These are phyloP conservation scores for Hymenoscyphus scutula DNA, from an alignment of 2,329 filamentous ascomycete genomes.

Conservation along the genomic window DNA sequence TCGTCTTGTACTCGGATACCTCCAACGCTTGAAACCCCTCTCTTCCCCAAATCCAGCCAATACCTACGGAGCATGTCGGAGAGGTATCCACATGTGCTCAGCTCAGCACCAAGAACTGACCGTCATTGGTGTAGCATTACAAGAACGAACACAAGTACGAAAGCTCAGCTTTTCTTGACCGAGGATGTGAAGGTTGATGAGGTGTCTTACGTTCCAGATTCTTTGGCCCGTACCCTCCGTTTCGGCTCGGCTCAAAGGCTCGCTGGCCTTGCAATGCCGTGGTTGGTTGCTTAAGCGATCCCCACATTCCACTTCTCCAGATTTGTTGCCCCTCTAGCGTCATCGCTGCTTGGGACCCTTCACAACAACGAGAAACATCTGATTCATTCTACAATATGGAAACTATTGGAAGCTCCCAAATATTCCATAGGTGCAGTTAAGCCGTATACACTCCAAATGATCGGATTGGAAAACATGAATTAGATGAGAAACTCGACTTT, in stretches of 20 bases:
- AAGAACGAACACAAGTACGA: neutral
- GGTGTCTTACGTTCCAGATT: conserved; percentile 1
- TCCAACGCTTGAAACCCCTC: neutral
- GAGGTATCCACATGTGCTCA: neutral
- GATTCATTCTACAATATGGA: too few species aligned
- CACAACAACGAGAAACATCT: neutral
- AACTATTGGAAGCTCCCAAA: too few species aligned
- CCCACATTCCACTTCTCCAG: conserved; percentile 11
- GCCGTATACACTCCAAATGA: neutral
- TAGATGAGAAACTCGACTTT: neutral
- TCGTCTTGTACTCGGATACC: neutral
- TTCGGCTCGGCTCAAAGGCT: conserved; percentile 15
- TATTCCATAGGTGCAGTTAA: too few species aligned
- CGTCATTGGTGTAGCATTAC: neutral
- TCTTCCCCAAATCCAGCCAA: neutral
- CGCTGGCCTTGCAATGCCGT: conserved; percentile 9
- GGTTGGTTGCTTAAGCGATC: conserved; percentile 6
- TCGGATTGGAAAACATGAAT: neutral
- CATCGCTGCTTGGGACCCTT: neutral
- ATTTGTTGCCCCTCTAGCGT: neutral
- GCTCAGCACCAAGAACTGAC: neutral
- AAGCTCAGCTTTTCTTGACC: neutral
- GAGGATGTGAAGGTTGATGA: neutral
- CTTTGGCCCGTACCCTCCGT: neutral
- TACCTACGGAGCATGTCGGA: neutral